Base-by-base conservation (phyloP, 2,329 filamentous ascomycete genomes). In the Berkeleyomyces rouxiae region DNA sequence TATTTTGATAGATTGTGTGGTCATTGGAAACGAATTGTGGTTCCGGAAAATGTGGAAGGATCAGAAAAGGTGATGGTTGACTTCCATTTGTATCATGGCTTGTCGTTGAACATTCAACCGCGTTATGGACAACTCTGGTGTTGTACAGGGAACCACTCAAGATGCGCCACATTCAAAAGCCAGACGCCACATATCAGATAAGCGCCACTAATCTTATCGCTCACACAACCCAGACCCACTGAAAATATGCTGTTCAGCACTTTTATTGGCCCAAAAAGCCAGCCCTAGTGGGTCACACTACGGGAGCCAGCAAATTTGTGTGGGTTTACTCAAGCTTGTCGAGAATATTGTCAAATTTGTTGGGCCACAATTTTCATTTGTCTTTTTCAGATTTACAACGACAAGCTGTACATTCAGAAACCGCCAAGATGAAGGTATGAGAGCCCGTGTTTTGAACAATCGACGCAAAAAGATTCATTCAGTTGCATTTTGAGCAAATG, bases 1-100 rank as follows among this genome's bases (percentile, higher is more conserved):
- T 13, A 82, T 72, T 40, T 71, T 70, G 63, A 74, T 68, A 42
- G 46, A 59, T 36, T 55, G 11, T 7, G 33, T 37, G 16, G 13
- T 13, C 51, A 55, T 55, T 13, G 33, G 11, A 55, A 39, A 37
- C 7, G 16, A 55, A 55, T 9, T 49, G 46, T 49, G 4, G 36
- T 31, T 13, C 37, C 39, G 53, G 10, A 11, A n/a, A 51, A 3
- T 16, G 39, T 49, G 13, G 10, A 7, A 23, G 16, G 23, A 44
- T 46, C 42, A 44, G 33, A 23, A 57, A 46, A 46, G 33, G 3
- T 62, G 47, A 9, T 36, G 7, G 60, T 37, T 23, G 10, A 46
- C 37, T 59, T 36, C 10, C 11, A 16, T 39, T 3, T 40, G 3
- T 23, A 46, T 60, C 36, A 5, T 36, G 37, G 58, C 39, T 47